Evolutionary conservation across 2,329 filamentous ascomycete species (phyloP).

Genomic region (Trichoderma aggressivum): DNA sequence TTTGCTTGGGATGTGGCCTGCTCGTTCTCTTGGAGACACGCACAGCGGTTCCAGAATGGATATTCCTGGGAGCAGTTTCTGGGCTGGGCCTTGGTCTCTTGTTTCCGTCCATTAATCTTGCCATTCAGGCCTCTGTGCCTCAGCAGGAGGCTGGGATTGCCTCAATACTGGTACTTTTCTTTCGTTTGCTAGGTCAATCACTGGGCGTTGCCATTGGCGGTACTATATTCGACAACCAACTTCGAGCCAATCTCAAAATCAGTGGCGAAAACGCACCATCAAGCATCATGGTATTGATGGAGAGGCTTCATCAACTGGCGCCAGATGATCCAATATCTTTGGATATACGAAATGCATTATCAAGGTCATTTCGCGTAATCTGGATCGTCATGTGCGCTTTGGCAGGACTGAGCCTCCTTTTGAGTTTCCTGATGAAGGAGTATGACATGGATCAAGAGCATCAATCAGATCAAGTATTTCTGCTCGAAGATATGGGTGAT

Average conservation of each 20-base stretch:
- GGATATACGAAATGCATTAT: background rate
- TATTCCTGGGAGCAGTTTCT: background rate
- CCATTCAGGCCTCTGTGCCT: background rate
- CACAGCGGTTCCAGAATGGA: background rate
- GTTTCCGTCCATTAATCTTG: background rate
- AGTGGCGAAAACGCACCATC: background rate
- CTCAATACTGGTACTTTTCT: background rate
- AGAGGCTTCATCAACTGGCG: background rate
- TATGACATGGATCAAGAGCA: background rate
- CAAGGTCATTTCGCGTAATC: background rate
- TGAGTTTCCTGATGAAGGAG: background rate
- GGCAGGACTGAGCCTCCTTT: background rate
- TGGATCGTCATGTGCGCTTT: background rate
- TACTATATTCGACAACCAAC: background rate
- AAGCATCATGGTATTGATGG: background rate
- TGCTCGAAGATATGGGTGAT: background rate
- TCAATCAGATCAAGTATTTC: background rate
- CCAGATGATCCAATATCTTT: background rate
- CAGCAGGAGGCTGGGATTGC: background rate
- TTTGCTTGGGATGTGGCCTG: background rate
- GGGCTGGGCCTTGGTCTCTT: background rate
- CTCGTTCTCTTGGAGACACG: background rate
- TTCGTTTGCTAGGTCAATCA: background rate
- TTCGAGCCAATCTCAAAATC: background rate
- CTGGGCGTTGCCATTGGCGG: background rate